phyloP scores from a whole-genome alignment of 768 basidiomycete genomes.

The Leccinum arenicola region DNA sequence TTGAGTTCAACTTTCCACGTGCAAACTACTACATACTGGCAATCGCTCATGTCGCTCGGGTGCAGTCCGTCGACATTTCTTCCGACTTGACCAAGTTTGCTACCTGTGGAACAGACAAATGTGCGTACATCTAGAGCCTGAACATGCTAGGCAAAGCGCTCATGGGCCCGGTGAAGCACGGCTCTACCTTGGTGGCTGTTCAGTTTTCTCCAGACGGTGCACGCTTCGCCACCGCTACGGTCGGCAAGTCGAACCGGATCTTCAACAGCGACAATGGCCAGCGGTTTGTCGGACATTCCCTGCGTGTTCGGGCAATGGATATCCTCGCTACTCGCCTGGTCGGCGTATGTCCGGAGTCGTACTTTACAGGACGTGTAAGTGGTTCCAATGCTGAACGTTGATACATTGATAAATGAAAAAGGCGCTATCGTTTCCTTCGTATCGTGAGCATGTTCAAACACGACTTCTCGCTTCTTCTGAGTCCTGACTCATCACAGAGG shows the following conservation, averaged over 20 bases:
- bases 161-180: not conserved
- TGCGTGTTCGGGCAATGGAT: not conserved
- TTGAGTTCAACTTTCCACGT: too few species aligned
- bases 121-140: not conserved
- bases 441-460: not conserved
- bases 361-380: slow-evolving; percentile 1
- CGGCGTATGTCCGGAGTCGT: not conserved
- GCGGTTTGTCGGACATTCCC: not conserved
- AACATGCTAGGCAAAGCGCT: not conserved
- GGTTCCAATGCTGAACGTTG: too few species aligned
- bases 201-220: not conserved
- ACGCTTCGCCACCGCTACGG: not conserved
- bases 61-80: not conserved
- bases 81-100: not conserved
- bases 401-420: not conserved
- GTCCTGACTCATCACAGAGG: not conserved
- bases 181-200: not conserved
- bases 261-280: not conserved
- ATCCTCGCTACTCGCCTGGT: not conserved
- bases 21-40: too few species aligned
- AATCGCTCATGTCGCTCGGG: too few species aligned
- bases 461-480: not conserved
- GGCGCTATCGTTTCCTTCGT: not conserved
- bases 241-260: not conserved
- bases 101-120: not conserved